These are phyloP conservation scores for Sclerotinia glacialis DNA, from an alignment of 2,329 filamentous ascomycete genomes.

Conservation along the genomic window DNA sequence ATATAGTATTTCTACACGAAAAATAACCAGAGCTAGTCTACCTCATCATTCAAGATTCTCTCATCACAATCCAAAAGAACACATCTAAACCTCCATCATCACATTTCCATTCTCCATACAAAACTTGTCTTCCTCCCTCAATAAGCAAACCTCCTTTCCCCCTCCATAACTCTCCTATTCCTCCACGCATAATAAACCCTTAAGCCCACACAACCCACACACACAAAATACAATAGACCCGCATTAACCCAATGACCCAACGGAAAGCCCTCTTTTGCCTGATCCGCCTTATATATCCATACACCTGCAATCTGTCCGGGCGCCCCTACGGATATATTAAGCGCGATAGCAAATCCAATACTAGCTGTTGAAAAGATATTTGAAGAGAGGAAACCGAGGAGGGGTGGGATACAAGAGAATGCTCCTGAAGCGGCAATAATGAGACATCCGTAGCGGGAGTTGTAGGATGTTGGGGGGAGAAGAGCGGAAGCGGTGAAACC, in stretches of 20 bases:
- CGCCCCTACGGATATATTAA: slow-evolving; percentile 67
- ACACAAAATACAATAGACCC: slow-evolving; percentile 57
- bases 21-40: too few species aligned
- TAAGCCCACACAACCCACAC: slow-evolving; percentile 52
- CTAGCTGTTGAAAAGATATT: slow-evolving; percentile 65
- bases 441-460: slow-evolving; percentile 64
- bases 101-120: background rate
- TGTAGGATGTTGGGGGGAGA: slow-evolving; percentile 58
- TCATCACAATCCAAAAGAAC: too few species aligned
- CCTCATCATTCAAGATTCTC: too few species aligned
- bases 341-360: slow-evolving; percentile 65
- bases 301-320: slow-evolving; percentile 70
- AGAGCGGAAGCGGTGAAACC: slow-evolving; percentile 63
- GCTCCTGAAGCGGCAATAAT: slow-evolving; percentile 65
- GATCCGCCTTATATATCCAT: slow-evolving; percentile 68
- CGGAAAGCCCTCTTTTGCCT: slow-evolving; percentile 60
- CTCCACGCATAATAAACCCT: slow-evolving; percentile 54
- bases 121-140: background rate
- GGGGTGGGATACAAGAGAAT: slow-evolving; percentile 66
- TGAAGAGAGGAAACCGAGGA: slow-evolving; percentile 42
- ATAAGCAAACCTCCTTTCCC: slow-evolving; percentile 10
- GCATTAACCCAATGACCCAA: slow-evolving; percentile 70
- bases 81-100: too few species aligned
- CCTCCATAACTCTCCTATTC: slow-evolving; percentile 37
- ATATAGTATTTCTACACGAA: too few species aligned